These are phyloP conservation scores for Coemansia umbellata DNA, from an alignment of 192 early-diverging fungal species.

Conservation along the genomic window DNA sequence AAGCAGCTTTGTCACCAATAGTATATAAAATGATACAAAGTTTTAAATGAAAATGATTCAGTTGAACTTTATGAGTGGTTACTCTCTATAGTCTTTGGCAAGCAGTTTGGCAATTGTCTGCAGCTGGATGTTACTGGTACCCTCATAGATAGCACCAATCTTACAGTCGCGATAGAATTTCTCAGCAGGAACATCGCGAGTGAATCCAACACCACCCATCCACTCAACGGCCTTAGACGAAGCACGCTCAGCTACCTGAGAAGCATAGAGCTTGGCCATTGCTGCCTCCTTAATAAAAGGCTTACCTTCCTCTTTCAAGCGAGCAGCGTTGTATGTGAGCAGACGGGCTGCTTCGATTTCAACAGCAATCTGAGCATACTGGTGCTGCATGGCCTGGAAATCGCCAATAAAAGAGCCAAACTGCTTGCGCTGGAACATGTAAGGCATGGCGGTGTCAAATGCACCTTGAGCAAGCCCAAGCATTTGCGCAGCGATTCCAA, in stretches of 20 bases:
- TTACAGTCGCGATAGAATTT: constrained; percentile 97
- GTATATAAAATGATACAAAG: background rate
- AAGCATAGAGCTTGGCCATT: constrained; percentile 96
- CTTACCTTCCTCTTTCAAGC: constrained; percentile 89
- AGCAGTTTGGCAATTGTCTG: constrained; percentile 81
- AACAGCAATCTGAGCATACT: constrained; percentile 78
- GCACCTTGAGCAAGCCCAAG: constrained; percentile 93
- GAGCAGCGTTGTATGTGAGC: constrained; percentile 95
- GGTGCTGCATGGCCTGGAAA: constrained; percentile 87
- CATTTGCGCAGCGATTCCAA: constrained; percentile 99
- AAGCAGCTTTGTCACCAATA: background rate
- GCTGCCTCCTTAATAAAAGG: constrained; percentile 94
- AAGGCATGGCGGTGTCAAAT: constrained; percentile 81
- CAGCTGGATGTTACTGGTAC: constrained; percentile 94
- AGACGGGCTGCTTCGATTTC: constrained; percentile 97
- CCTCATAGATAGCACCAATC: constrained; percentile 96
- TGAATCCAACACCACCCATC: constrained; percentile 98
- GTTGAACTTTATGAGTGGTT: too few species aligned
- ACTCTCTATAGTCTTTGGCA: constrained; percentile 31
- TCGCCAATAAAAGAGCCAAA: constrained; percentile 78
- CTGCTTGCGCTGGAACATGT: constrained; percentile 94
- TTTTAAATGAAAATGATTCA: background rate
- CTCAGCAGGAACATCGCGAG: constrained; percentile 82
- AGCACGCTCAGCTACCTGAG: constrained; percentile 89
- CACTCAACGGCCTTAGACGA: constrained; percentile 91